Evolutionary conservation across 352 stramenopile genomes (phyloP).

Genomic region (Pythium plurisporium): DNA sequence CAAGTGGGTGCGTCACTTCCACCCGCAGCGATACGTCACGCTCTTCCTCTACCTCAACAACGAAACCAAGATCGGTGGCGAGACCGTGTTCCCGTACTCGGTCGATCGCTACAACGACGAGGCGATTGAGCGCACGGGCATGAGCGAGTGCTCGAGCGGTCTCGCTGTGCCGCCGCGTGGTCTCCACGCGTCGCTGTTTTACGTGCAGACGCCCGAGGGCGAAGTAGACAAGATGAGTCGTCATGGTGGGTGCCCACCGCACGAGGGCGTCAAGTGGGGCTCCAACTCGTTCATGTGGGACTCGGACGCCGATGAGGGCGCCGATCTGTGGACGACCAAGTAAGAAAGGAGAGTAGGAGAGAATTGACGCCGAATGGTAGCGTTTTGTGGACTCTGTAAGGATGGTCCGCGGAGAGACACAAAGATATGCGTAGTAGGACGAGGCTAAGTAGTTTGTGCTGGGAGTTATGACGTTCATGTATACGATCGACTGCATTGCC

Average conservation of each 20-base stretch:
- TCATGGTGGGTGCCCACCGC: conserved; percentile 79
- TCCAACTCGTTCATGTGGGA: neutral
- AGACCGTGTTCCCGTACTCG: conserved; percentile 97
- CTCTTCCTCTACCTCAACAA: conserved; percentile 97
- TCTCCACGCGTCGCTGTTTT: conserved; percentile 80
- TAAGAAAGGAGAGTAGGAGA: no score
- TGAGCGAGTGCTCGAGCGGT: conserved; percentile 75
- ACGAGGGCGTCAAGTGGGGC: conserved; percentile 58
- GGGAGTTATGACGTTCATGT: no score
- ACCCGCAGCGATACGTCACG: conserved; percentile 94
- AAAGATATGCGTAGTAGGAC: no score
- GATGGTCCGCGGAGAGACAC: no score
- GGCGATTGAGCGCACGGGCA: conserved; percentile 63
- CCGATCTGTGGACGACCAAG: no score
- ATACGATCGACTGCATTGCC: no score
- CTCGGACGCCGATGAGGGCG: neutral
- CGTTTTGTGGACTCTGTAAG: no score
- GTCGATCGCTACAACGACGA: conserved; percentile 68
- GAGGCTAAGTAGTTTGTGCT: no score
- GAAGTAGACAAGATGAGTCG: conserved; percentile 72
- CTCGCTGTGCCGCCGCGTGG: conserved; percentile 66
- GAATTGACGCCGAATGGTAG: no score
- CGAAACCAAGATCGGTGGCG: conserved; percentile 91
- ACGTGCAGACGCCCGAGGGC: conserved; percentile 75
- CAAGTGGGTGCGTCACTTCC: conserved; percentile 65